Evolutionary conservation across 208 protist genomes (phyloP), one percentile per base, ranked within the genome.

Genomic region (Acanthamoeba triangularis): DNA sequence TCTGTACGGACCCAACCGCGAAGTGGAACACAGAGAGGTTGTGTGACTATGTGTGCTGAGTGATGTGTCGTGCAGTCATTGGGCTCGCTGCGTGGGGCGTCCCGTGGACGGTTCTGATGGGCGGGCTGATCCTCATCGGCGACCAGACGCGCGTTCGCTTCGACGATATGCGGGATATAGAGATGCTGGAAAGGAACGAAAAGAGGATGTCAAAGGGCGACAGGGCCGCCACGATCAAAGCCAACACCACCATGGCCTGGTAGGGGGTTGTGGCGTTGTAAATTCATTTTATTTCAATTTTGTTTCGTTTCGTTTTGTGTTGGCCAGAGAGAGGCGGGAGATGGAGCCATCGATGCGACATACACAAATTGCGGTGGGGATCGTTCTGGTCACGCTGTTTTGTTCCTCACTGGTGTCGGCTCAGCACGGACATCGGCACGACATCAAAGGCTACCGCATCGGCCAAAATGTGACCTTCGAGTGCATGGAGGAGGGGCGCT

Each of bases 381-480:
- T 72, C 23, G 4, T 72, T 72, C n/a, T 72, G 63, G 23, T 35
- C 13, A 20, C 30, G 30, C 11, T 18, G 25, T 65, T 65, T 20
- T 0, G 7, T 0, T 11, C 13, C 49, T 54, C 49, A 11, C 11
- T 52, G 49, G 49, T 54, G 14, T 1, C 49, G 7, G 49, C 56
- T 18, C 56, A 63, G 56, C 13, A 7, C 52, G 52, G 52, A 11
- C 78, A 87, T 47, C 37, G 33, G 23, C 78, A 87, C 20, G 78
- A 87, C 18, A 37, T 87, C 11, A 87, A 56, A 37, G 78, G 78
- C 47, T 87, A 87, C n/a, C 78, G 78, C n/a, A 61, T 87, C 20
- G 78, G 78, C 41, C 49, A 87, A 61, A 87, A 87, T 33, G 78
- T 87, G 41, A 87, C 78, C 49, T 63, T 87, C 28, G 47, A 87